Conservation (phyloP, 2,329 filamentous ascomycete species). For the Fusarium sp. region DNA sequence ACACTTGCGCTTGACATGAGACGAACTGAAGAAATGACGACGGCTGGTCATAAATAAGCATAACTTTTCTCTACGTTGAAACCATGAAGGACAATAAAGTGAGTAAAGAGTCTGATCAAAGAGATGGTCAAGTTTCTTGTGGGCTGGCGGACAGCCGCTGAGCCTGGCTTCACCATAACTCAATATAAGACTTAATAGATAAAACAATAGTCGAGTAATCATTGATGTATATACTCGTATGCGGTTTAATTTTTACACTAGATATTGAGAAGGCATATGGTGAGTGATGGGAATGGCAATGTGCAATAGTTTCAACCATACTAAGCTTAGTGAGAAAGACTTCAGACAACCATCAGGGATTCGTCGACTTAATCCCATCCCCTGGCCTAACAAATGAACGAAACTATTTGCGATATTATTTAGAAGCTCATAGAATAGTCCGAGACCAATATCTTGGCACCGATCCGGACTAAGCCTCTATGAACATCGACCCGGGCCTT, state of each 20-base stretch:
- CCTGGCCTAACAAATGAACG: accelerated
- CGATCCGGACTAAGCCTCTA: too few relatives aligned
- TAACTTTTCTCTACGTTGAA: accelerated
- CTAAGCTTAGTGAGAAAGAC: neutral
- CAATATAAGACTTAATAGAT: neutral
- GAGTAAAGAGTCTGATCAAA: too few relatives aligned
- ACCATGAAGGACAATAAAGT: neutral
- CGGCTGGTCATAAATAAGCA: too few relatives aligned
- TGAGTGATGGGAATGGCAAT: accelerated
- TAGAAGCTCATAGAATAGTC: accelerated
- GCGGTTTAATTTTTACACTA: accelerated
- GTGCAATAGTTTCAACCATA: neutral
- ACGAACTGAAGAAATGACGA: too few relatives aligned
- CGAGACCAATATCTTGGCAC: neutral
- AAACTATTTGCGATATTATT: accelerated
- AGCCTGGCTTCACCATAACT: neutral
- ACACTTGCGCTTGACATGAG: neutral
- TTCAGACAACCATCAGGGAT: neutral
- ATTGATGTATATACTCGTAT: too few relatives aligned
- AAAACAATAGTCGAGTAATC: too few relatives aligned
- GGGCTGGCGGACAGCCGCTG: neutral
- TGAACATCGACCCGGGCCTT: neutral
- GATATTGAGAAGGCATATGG: accelerated
- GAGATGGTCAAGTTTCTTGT: neutral
- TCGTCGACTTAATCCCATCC: neutral